phyloP scores from a whole-genome alignment of 371 early-diverging fungal species.

The Zychaea mexicana region DNA sequence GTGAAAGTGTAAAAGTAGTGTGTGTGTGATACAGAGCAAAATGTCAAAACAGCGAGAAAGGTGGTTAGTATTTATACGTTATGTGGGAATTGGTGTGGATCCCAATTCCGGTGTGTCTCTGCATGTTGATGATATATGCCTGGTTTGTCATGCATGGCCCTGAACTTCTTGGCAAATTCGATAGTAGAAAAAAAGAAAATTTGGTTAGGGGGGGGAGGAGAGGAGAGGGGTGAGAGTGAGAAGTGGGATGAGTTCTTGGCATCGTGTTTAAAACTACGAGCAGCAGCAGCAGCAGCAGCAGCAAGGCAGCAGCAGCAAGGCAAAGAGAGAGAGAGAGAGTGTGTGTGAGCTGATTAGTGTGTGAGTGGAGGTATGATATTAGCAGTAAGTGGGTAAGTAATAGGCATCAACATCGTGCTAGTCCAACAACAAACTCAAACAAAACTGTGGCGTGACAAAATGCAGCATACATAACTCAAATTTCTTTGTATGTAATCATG shows the following conservation, averaged over 20 bases:
- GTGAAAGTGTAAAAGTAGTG: not conserved
- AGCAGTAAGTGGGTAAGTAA: too few species aligned
- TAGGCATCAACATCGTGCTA: too few species aligned
- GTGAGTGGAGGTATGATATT: too few species aligned
- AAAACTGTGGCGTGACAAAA: slow-evolving; percentile 7
- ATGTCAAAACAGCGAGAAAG: not conserved
- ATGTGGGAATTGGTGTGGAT: not conserved
- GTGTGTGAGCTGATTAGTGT: too few species aligned
- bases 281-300: too few species aligned
- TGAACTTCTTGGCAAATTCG: slow-evolving; percentile 10
- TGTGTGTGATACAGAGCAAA: not conserved
- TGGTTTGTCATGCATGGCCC: not conserved
- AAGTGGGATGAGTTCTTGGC: too few species aligned
- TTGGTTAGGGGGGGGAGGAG: not conserved
- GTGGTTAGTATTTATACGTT: not conserved
- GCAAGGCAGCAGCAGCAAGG: too few species aligned
- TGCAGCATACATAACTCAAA: not conserved
- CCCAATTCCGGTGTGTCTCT: not conserved
- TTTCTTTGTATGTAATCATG: too few species aligned
- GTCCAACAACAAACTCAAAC: not conserved
- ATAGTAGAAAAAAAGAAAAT: not conserved
- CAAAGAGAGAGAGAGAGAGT: too few species aligned
- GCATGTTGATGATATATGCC: not conserved
- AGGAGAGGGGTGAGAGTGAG: not conserved
- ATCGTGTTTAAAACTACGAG: too few species aligned